A percentile compares a stretch with the other conserved stretches of the same genome.
Conservation (phyloP, 305 asterid species). For the Withania somnifera region DNA sequence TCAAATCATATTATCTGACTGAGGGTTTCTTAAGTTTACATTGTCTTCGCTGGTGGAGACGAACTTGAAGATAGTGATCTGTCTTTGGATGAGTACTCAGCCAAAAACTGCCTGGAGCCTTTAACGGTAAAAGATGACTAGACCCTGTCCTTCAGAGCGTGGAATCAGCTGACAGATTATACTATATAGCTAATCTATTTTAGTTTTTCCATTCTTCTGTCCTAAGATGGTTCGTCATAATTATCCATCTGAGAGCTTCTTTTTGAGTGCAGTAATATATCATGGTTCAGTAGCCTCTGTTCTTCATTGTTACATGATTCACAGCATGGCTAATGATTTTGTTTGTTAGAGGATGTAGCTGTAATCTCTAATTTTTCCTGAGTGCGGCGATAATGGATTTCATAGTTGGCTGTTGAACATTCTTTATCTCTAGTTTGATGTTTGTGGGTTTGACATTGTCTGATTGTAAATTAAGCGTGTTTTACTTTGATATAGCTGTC, state of each 20-base stretch:
- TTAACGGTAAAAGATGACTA: slow-evolving; percentile 25
- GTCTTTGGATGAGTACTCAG: slow-evolving; percentile 32
- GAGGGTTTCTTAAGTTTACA: no score
- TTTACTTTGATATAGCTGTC: no score
- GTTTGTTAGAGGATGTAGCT: background rate
- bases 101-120: slow-evolving; percentile 43
- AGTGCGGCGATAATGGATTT: background rate
- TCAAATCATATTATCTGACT: no score
- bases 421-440: no score
- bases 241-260: background rate
- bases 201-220: background rate
- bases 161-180: no score
- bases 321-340: background rate
- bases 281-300: background rate
- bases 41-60: slow-evolving; percentile 52
- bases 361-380: background rate
- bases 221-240: background rate
- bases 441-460: no score
- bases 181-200: no score
- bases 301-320: background rate
- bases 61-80: slow-evolving; percentile 31
- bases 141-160: background rate
- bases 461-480: no score
- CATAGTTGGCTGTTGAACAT: no score
- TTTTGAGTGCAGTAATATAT: background rate